Evolutionary conservation across 176 grass and related monocot genomes (phyloP), one percentile per base, ranked within the genome.

Genomic region (Oryza glumipatula): DNA sequence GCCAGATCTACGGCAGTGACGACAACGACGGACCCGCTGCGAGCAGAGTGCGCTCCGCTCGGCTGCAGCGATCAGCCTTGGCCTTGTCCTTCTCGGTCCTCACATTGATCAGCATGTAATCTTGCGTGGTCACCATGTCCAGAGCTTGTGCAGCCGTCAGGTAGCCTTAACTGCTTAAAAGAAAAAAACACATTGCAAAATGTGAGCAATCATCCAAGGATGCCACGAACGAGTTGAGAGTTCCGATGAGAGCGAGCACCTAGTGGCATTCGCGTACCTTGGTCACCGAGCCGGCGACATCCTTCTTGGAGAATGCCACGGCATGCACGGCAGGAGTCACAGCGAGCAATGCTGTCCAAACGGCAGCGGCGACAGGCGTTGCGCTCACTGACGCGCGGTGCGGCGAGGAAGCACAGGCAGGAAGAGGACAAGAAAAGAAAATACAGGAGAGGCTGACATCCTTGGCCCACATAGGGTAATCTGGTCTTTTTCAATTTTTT

Each of bases 1-100:
- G 28, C 28, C 1, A 2, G 28, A 30, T 30, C 28, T 30, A 30
- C 28, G 28, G 28, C 28, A 1, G 28, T 1, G 28, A 1, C 28
- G 28, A 2, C 28, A 30, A 30, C 28, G 28, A 30, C 28, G 2
- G 1, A 2, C 28, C 28, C 2, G 28, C 28, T 2, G 28, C 1
- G 28, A 30, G 28, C 28, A 30, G 28, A 30, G 28, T 30, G 28
- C 28, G 28, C 28, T 30, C 28, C 28, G 0, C 28, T 30, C 28
- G 2, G 28, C 28, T 1, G 1, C 28, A 30, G 28, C 28, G 28
- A 30, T 2, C 96, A 28, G 91, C 85, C 90, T 93, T 94, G 81
- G 72, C 80, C 87, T 95, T 98, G 41, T 98, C 96, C 83, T 98
- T 95, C 83, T 98, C 93, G n/a, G 72, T 88, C 26, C 91, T 86